A percentile compares a stretch with the other conserved stretches of the same genome.
Conservation (phyloP, 768 basidiomycete genomes). For the Rhizopogon roseolus region DNA sequence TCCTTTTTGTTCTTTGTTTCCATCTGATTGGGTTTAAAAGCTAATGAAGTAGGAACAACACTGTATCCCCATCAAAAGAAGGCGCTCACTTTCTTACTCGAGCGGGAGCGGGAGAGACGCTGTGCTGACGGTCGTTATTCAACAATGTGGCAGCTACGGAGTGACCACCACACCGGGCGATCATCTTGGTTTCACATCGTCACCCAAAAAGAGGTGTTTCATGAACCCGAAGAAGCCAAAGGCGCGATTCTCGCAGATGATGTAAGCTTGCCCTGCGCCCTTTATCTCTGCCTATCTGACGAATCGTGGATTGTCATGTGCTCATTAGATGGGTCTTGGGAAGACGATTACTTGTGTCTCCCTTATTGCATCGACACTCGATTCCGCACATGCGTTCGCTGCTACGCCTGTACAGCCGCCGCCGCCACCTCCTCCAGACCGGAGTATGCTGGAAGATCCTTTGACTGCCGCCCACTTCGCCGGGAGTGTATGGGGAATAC, state of each 20-base stretch:
- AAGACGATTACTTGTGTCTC: slow-evolving; percentile 97
- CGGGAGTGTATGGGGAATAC: slow-evolving; percentile 85
- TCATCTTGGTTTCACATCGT: slow-evolving; percentile 79
- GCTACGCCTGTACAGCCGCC: slow-evolving; percentile 43
- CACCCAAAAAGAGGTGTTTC: slow-evolving; percentile 69
- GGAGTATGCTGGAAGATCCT: slow-evolving; percentile 21
- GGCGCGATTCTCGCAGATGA: slow-evolving; percentile 96
- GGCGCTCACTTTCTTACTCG: slow-evolving; percentile 91
- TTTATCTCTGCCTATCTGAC: slow-evolving; percentile 8
- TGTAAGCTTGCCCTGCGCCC: slow-evolving; percentile 46
- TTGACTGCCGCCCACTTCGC: slow-evolving; percentile 58
- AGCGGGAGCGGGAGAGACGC: slow-evolving; percentile 70
- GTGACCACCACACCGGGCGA: slow-evolving; percentile 41
- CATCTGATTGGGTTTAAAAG: slow-evolving; percentile 31
- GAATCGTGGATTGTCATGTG: slow-evolving; percentile 5
- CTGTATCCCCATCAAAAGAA: slow-evolving; percentile 99
- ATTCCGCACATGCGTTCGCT: slow-evolving; percentile 64
- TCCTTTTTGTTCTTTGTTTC: slow-evolving; percentile 10
- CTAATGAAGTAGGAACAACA: slow-evolving; percentile 69
- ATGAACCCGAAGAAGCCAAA: slow-evolving; percentile 69
- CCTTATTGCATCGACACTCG: slow-evolving; percentile 82
- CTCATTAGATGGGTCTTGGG: slow-evolving; percentile 87
- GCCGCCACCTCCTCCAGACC: slow-evolving; percentile 38
- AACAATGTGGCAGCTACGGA: slow-evolving; percentile 65
- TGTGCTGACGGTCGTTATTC: slow-evolving; percentile 57